phyloP scores from a whole-genome alignment of 1,139 yeast species.

The Yamadazyma dushanensis region DNA sequence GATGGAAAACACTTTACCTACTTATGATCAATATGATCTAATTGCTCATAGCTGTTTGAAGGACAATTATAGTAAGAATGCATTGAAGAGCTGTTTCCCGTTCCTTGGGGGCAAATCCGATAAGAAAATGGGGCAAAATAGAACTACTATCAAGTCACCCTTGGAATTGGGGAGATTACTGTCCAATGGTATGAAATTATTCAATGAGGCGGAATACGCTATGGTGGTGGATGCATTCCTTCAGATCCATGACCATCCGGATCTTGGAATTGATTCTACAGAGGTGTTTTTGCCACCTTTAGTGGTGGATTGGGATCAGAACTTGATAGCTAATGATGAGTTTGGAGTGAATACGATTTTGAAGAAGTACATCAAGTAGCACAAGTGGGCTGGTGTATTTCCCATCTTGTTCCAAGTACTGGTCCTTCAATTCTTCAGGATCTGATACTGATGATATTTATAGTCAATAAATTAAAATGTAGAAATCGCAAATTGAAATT shows the following conservation, averaged over 20 bases:
- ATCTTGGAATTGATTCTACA: constrained; percentile 30
- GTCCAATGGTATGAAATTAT: constrained; percentile 29
- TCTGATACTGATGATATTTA: neutral
- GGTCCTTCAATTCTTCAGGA: no score
- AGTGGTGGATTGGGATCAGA: constrained; percentile 51
- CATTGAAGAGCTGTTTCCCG: constrained; percentile 38
- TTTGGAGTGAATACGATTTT: constrained; percentile 31
- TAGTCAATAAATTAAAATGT: neutral
- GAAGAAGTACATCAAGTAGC: constrained; percentile 31
- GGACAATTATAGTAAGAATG: constrained; percentile 26
- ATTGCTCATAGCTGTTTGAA: constrained; percentile 31
- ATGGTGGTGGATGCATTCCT: constrained; percentile 43
- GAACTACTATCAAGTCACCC: constrained; percentile 31
- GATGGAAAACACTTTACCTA: constrained; percentile 43
- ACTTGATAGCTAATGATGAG: constrained; percentile 43
- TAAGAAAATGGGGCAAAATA: constrained; percentile 17
- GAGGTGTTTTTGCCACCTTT: constrained; percentile 45
- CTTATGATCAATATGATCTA: constrained; percentile 41
- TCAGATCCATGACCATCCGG: constrained; percentile 23
- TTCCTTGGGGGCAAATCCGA: constrained; percentile 29
- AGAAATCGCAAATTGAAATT: neutral
- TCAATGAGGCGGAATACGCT: constrained; percentile 40
- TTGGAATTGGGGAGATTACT: constrained; percentile 22
- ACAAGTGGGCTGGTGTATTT: no score
- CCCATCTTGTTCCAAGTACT: no score